phyloP scores from a whole-genome alignment of 176 grass and related monocot genomes.

The Dendrocalamus sinicus region DNA sequence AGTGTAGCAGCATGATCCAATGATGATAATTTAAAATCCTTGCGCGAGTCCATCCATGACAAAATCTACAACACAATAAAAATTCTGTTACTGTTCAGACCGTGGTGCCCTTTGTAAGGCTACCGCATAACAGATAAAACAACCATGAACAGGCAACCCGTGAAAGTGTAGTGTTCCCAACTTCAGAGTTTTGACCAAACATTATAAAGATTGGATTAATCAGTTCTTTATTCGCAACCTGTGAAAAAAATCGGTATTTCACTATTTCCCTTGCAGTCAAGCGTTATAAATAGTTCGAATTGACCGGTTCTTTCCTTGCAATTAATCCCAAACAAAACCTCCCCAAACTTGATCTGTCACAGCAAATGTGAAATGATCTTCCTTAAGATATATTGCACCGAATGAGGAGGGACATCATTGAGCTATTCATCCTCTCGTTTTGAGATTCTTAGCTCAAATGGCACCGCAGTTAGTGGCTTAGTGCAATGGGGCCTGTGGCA shows the following conservation, averaged over 20 bases:
- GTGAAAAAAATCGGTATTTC: too few species aligned
- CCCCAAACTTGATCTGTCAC: not conserved
- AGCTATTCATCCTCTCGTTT: not conserved
- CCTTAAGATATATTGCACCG: not conserved
- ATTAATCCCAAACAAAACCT: not conserved
- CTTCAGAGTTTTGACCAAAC: constrained; percentile 7
- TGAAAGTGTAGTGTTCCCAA: not conserved
- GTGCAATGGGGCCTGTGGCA: too few species aligned
- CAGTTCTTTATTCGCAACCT: not conserved
- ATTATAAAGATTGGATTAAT: constrained; percentile 2
- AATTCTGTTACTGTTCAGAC: not conserved
- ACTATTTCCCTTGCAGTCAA: too few species aligned
- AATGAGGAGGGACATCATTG: not conserved
- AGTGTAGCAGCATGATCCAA: constrained; percentile 71
- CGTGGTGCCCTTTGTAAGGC: not conserved
- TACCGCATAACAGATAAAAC: not conserved
- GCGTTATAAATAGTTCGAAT: not conserved
- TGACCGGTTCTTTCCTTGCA: not conserved
- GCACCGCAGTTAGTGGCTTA: not conserved
- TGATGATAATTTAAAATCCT: constrained; percentile 43
- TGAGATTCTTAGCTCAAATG: constrained; percentile 25
- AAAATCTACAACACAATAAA: constrained; percentile 60
- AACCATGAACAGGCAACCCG: not conserved
- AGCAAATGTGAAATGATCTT: not conserved
- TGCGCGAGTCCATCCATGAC: constrained; percentile 73